Evolutionary conservation across 176 grass and related monocot genomes (phyloP).

Genomic region (Oryza meyeriana): DNA sequence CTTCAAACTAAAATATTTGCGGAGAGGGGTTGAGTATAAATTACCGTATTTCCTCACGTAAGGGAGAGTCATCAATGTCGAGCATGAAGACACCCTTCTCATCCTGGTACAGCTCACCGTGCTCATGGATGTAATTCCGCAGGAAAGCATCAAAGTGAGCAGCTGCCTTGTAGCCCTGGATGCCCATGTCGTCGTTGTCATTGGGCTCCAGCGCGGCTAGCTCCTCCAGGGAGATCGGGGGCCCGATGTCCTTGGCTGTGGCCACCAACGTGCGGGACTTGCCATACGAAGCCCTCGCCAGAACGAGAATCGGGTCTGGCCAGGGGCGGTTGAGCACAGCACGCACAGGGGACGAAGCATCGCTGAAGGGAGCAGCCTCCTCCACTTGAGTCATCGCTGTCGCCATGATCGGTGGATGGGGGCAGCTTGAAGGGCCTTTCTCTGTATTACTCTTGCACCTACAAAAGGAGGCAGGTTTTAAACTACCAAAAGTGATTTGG

Average conservation of each 20-base stretch:
- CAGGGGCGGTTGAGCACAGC: background rate
- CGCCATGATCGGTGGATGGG: no score
- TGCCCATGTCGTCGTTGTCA: background rate
- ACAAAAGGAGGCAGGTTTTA: no score
- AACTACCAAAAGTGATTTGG: no score
- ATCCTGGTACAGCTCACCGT: background rate
- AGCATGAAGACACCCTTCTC: background rate
- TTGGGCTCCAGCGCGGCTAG: background rate
- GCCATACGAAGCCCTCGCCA: background rate
- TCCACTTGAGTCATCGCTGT: no score
- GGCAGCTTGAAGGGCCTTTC: no score
- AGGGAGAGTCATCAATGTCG: background rate
- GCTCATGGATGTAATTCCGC: conserved; percentile 20
- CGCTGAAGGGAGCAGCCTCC: no score
- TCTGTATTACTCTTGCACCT: no score
- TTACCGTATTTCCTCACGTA: background rate
- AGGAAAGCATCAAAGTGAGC: background rate
- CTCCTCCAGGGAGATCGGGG: conserved; percentile 7
- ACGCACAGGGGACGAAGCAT: no score
- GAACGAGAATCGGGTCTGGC: background rate
- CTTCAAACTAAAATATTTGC: no score
- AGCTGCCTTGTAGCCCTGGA: background rate
- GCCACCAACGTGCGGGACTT: background rate
- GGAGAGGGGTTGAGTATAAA: background rate
- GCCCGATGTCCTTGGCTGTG: background rate